These are phyloP conservation scores for Penicillium nucicola DNA, from an alignment of 495 filamentous ascomycete species.

Conservation along the genomic window DNA sequence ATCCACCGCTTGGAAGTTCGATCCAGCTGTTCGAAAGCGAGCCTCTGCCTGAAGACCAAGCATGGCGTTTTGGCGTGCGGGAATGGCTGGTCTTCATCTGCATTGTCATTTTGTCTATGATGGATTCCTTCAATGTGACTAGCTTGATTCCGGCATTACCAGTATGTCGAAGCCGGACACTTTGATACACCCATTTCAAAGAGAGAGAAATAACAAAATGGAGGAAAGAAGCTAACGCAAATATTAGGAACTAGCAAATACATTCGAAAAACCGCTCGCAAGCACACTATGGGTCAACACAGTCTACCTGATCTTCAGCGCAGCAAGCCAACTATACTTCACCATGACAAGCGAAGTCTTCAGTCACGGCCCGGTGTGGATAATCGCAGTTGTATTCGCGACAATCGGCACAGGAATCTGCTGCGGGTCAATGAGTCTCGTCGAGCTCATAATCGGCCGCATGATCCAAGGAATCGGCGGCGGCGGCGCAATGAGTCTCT, in stretches of 20 bases:
- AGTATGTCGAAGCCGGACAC: slow-evolving; percentile 4
- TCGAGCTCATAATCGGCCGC: slow-evolving; percentile 60
- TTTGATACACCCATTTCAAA: no score
- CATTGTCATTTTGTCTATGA: slow-evolving; percentile 32
- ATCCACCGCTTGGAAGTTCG: slow-evolving; percentile 17
- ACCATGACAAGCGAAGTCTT: slow-evolving; percentile 41
- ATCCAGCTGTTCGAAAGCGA: slow-evolving; percentile 21
- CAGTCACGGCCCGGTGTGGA: slow-evolving; percentile 42
- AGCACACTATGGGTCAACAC: slow-evolving; percentile 41
- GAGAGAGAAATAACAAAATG: no score
- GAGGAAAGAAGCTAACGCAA: slow-evolving; percentile 10
- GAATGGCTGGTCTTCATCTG: slow-evolving; percentile 35
- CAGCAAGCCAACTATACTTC: slow-evolving; percentile 37
- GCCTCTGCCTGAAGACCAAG: slow-evolving; percentile 2
- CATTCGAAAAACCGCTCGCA: slow-evolving; percentile 24
- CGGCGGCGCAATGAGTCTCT: slow-evolving; percentile 62
- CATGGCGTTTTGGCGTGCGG: slow-evolving; percentile 24
- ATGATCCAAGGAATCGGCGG: slow-evolving; percentile 70
- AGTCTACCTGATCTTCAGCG: slow-evolving; percentile 36
- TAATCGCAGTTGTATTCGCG: slow-evolving; percentile 51
- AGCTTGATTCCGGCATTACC: slow-evolving; percentile 31
- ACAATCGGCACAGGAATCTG: slow-evolving; percentile 57
- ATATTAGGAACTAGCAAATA: slow-evolving; percentile 25
- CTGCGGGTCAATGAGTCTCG: slow-evolving; percentile 57
- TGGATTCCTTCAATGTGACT: slow-evolving; percentile 40